These are phyloP conservation scores for Roridomyces roridus DNA, from an alignment of 768 basidiomycete genomes.

Conservation along the genomic window DNA sequence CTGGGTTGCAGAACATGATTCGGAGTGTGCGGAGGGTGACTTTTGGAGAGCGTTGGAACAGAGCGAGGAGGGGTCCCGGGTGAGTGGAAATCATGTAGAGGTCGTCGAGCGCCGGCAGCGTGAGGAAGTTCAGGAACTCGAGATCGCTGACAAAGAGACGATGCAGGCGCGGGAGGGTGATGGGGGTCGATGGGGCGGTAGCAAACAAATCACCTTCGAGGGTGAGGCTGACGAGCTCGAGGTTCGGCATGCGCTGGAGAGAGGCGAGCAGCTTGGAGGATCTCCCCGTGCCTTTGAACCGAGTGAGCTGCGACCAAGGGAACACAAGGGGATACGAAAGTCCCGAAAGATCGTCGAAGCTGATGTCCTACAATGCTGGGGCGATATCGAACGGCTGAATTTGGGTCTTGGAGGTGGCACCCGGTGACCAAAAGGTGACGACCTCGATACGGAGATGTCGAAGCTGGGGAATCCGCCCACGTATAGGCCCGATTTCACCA, in stretches of 20 bases:
- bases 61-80: constrained; percentile 3
- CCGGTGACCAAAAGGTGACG: neutral
- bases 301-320: constrained; percentile 5
- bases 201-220: neutral
- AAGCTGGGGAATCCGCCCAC: constrained; percentile 1
- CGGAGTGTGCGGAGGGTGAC: neutral
- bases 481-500: neutral
- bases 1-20: neutral
- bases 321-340: neutral
- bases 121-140: too few species aligned
- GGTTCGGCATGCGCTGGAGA: neutral
- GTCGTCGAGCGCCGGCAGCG: too few species aligned
- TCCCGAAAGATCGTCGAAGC: constrained; percentile 1
- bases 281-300: neutral
- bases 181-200: neutral
- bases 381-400: constrained; percentile 13
- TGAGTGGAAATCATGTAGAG: neutral
- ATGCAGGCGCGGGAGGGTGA: constrained; percentile 4
- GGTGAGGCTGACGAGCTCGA: constrained; percentile 5
- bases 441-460: constrained; percentile 4
- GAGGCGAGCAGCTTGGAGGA: accelerated
- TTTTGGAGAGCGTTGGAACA: neutral
- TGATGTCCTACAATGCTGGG: constrained; percentile 1
- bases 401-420: neutral
- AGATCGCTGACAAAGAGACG: too few species aligned